A percentile compares a stretch with the other conserved stretches of the same genome.
phyloP scores from a whole-genome alignment of 83 land plant species.

The Picea engelmannii region DNA sequence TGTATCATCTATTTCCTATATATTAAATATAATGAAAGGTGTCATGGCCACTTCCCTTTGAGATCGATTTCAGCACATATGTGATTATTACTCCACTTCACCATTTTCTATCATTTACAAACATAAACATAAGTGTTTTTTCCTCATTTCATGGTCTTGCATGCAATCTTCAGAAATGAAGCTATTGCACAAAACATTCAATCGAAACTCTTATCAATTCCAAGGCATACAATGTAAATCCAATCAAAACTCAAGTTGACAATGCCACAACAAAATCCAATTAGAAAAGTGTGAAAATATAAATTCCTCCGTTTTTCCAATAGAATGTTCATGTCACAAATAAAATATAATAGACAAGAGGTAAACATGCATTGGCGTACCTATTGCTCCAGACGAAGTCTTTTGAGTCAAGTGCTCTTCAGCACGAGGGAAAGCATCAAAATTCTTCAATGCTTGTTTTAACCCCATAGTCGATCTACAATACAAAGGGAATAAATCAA shows the following conservation, averaged over 20 bases:
- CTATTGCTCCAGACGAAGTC: slow-evolving; percentile 80
- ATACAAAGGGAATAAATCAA: slow-evolving; percentile 1
- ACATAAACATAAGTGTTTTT: neutral
- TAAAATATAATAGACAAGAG: neutral
- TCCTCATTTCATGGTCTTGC: neutral
- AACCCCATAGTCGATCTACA: slow-evolving; percentile 32
- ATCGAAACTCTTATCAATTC: neutral
- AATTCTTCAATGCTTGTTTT: slow-evolving; percentile 55
- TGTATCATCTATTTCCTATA: neutral
- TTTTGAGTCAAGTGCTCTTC: slow-evolving; percentile 84
- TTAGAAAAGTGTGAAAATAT: neutral
- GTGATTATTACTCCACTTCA: neutral
- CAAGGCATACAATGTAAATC: neutral
- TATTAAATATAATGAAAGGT: neutral
- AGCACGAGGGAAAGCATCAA: slow-evolving; percentile 87
- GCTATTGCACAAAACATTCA: neutral
- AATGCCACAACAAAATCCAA: neutral
- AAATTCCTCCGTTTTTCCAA: neutral
- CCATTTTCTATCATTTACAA: neutral
- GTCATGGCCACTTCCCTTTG: neutral
- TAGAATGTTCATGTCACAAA: neutral
- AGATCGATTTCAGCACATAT: neutral
- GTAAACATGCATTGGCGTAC: slow-evolving; percentile 23
- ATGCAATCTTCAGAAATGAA: neutral
- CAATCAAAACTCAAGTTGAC: neutral